phyloP scores from a whole-genome alignment of 2,329 filamentous ascomycete species.

The Cladosporium cucumerinum region DNA sequence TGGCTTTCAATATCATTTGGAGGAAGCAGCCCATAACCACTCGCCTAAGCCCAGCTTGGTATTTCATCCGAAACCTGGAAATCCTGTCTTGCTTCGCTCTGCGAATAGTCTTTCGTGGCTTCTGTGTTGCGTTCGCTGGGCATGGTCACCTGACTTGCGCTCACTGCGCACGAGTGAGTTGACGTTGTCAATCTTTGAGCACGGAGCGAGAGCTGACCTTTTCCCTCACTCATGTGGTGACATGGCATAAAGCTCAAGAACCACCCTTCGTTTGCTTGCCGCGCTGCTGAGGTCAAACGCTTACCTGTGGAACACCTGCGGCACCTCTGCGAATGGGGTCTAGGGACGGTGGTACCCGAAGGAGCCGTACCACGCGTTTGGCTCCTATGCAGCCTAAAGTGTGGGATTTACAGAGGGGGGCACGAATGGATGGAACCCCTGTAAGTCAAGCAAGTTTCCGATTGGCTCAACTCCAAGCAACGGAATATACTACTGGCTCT shows the following conservation, averaged over 20 bases:
- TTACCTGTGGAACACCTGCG: not conserved
- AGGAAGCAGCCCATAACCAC: not conserved
- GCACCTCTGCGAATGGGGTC: not conserved
- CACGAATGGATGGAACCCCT: no score
- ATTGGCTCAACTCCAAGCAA: no score
- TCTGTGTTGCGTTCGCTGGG: not conserved
- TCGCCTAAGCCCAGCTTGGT: not conserved
- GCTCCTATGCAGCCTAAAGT: not conserved
- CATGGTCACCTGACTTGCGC: not conserved
- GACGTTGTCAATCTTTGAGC: not conserved
- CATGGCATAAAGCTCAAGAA: not conserved
- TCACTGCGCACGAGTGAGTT: not conserved
- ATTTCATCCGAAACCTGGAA: not conserved
- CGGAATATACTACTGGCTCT: no score
- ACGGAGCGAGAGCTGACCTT: not conserved
- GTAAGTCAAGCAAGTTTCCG: no score
- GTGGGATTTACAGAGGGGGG: no score
- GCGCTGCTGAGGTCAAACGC: not conserved
- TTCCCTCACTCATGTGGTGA: not conserved
- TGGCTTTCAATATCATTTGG: not conserved
- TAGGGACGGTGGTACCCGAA: not conserved
- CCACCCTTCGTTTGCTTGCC: not conserved
- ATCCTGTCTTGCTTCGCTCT: not conserved
- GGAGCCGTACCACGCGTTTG: slow-evolving; percentile 3
- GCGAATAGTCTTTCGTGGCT: not conserved